Evolutionary conservation across 2,329 filamentous ascomycete species (phyloP), one percentile per base, ranked within the genome.

Genomic region (Botrytis byssoidea): DNA sequence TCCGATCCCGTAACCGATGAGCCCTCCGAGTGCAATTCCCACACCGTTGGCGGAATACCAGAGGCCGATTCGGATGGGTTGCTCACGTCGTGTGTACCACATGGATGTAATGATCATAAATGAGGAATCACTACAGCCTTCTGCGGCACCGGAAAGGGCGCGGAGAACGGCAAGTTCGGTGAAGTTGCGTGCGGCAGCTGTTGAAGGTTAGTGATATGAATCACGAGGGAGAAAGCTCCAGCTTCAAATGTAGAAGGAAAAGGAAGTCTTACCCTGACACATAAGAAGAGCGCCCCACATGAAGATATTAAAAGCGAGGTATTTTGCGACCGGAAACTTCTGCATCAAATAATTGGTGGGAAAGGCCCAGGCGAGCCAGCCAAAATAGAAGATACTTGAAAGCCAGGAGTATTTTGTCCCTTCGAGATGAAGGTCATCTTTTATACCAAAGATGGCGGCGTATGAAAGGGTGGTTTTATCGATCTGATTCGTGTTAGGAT

Each of bases 31-130:
- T 83, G 89, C 88, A 32, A 87, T 88, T 3, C 87, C 88, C 20
- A 90, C 83, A 3, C 88, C 88, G 75, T 90, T 89, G 2, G 86
- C 87, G 75, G 85, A 86, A 77, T 89, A 89, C 80, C 87, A 90
- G 0, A 85, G 82, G 68, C 86, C 87, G 10, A 90, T 89, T 0
- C 89, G 83, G 3, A 88, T 83, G 0, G 90, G 89, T 77, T 92
- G 90, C 77, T 92, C 88, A 4, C 85, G 83, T 16, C 89, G 84
- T 1, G 89, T 90, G 77, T 90, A 86, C 86, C 76, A 76, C 74
- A 77, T 76, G 7, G 64, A 65, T 75, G 84, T 88, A 88, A 18
- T 88, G 2, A 92, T 81, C 84, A 91, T 89, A 74, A 32, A 85
- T 80, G 75, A 85, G 79, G 75, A 84, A 83, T 20, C 84, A 35